Evolutionary conservation across 164 flowering plant genomes (phyloP).

Genomic region (Chimonanthus salicifolius): DNA sequence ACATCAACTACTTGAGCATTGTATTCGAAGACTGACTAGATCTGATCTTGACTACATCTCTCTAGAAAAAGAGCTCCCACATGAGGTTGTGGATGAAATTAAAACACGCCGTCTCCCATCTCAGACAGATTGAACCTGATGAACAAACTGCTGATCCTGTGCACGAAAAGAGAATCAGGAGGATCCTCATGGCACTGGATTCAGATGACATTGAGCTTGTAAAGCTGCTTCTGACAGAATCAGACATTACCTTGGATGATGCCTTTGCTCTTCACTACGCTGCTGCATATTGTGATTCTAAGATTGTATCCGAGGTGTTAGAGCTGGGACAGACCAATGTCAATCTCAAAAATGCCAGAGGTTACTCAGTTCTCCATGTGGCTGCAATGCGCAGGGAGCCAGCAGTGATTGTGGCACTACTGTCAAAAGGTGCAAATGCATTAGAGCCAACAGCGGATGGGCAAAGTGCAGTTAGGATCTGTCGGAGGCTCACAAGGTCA

Average conservation of each 20-base stretch:
- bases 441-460: conserved; percentile 50
- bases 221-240: conserved; percentile 49
- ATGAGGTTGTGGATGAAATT: conserved; percentile 34
- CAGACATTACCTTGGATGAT: conserved; percentile 47
- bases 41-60: conserved; percentile 53
- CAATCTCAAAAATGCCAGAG: conserved; percentile 44
- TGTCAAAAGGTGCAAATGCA: conserved; percentile 52
- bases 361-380: conserved; percentile 61
- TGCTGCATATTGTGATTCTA: conserved; percentile 65
- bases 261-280: conserved; percentile 78
- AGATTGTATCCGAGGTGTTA: conserved; percentile 55
- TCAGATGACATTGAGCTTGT: conserved; percentile 77
- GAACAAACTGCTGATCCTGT: conserved; percentile 20
- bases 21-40: conserved; percentile 47
- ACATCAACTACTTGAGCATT: conserved; percentile 38
- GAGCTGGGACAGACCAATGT: conserved; percentile 42
- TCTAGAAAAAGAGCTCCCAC: conserved; percentile 56
- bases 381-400: conserved; percentile 78
- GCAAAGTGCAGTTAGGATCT: conserved; percentile 45
- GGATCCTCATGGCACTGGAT: conserved; percentile 61
- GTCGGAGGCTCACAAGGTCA: conserved; percentile 57
- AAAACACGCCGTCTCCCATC: conserved; percentile 26
- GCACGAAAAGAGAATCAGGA: conserved; percentile 45
- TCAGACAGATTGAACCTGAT: conserved; percentile 16
- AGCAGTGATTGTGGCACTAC: conserved; percentile 48